These are phyloP conservation scores for Leccinum subgranulosum DNA, from an alignment of 768 basidiomycete species.

Conservation along the genomic window DNA sequence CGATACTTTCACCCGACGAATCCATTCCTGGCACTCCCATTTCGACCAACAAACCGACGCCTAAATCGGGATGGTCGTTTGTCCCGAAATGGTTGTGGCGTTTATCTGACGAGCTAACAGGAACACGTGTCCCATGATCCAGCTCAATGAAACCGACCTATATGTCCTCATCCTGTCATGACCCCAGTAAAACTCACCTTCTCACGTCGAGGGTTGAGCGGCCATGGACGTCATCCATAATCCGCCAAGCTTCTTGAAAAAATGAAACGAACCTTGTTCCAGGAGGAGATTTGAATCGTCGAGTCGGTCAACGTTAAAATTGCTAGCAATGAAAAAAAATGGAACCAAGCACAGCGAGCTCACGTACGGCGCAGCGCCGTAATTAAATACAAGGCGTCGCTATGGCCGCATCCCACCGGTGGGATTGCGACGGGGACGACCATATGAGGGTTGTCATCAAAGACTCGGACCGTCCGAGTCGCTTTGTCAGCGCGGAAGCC, in stretches of 20 bases:
- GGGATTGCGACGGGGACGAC: background rate
- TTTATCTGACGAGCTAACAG: background rate
- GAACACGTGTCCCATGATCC: conserved; percentile 16
- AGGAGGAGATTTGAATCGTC: background rate
- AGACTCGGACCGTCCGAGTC: background rate
- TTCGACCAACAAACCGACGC: conserved; percentile 24
- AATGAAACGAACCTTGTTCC: background rate
- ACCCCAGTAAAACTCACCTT: background rate
- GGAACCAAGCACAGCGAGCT: background rate
- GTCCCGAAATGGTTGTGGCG: conserved; percentile 16
- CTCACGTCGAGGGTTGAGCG: conserved; percentile 11
- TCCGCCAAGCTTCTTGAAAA: background rate
- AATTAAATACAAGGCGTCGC: conserved; percentile 21
- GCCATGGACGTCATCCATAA: background rate
- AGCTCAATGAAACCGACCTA: background rate
- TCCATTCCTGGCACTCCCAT: conserved; percentile 14
- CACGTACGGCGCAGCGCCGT: background rate
- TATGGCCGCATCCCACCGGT: background rate
- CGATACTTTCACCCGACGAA: conserved; percentile 8
- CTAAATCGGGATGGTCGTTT: conserved; percentile 24
- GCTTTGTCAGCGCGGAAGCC: background rate
- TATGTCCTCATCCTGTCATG: no score
- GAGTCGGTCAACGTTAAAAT: background rate
- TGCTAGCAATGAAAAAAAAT: background rate
- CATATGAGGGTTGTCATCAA: background rate